phyloP scores from a whole-genome alignment of 2,329 filamentous ascomycete species.

The Onygenales sp. region DNA sequence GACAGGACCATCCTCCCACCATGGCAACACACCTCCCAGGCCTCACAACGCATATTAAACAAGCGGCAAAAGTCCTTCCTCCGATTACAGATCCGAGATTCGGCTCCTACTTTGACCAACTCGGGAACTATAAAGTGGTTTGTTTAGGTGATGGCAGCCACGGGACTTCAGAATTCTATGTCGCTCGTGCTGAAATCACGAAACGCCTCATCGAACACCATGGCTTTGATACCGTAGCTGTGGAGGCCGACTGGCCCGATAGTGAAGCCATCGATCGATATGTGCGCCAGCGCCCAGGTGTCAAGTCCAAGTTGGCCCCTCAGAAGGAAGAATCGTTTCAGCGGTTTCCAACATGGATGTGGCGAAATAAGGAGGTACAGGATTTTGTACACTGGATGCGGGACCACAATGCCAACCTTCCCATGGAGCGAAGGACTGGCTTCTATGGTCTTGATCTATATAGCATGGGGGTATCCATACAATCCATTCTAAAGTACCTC shows the following conservation, averaged over 20 bases:
- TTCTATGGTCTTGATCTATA: constrained; percentile 47
- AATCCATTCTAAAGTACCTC: constrained; percentile 40
- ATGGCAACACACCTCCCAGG: constrained; percentile 22
- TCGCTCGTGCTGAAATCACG: constrained; percentile 42
- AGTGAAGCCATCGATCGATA: constrained; percentile 43
- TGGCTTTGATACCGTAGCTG: constrained; percentile 42
- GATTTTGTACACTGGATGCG: constrained; percentile 45
- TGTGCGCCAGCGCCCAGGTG: constrained; percentile 36
- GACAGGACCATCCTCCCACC: not conserved
- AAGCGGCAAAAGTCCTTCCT: constrained; percentile 28
- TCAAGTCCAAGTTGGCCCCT: constrained; percentile 22
- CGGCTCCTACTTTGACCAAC: constrained; percentile 32
- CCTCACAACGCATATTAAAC: constrained; percentile 25
- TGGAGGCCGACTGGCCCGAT: constrained; percentile 48
- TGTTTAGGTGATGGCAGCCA: constrained; percentile 41
- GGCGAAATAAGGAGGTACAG: constrained; percentile 45
- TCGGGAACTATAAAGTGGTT: constrained; percentile 31
- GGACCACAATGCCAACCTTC: constrained; percentile 28
- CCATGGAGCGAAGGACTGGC: constrained; percentile 24
- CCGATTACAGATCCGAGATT: constrained; percentile 27
- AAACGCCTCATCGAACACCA: constrained; percentile 41
- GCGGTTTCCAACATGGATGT: constrained; percentile 48
- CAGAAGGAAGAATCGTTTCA: constrained; percentile 33
- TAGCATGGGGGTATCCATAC: constrained; percentile 38
- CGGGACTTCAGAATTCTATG: constrained; percentile 48